These are phyloP conservation scores for Alternaria postmessia DNA, from an alignment of 2,329 filamentous ascomycete genomes.

Conservation along the genomic window DNA sequence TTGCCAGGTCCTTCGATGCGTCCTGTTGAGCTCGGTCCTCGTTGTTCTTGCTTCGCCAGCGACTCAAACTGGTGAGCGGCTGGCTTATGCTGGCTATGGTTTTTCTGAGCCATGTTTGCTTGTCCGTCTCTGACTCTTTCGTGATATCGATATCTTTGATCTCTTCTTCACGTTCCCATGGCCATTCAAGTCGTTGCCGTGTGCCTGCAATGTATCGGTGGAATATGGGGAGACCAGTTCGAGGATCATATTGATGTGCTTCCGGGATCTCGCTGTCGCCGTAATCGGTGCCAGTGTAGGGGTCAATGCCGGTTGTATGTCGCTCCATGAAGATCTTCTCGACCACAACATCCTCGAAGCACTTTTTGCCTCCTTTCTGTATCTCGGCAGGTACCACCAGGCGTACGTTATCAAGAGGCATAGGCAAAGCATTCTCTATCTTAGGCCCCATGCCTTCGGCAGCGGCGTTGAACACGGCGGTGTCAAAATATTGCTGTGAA, in stretches of 20 bases:
- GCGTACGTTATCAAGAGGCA: slow-evolving; percentile 76
- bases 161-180: slow-evolving; percentile 36
- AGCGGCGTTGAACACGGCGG: slow-evolving; percentile 47
- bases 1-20: slow-evolving; percentile 3
- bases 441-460: slow-evolving; percentile 51
- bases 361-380: slow-evolving; percentile 57
- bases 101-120: slow-evolving; percentile 22
- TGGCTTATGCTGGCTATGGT: slow-evolving; percentile 27
- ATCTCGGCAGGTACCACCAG: slow-evolving; percentile 77
- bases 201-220: slow-evolving; percentile 50
- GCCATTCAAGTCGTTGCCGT: slow-evolving; percentile 40
- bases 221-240: slow-evolving; percentile 40
- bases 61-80: slow-evolving; percentile 27
- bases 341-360: slow-evolving; percentile 63
- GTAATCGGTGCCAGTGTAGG: slow-evolving; percentile 41
- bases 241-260: slow-evolving; percentile 42
- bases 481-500: slow-evolving; percentile 52
- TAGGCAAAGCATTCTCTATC: slow-evolving; percentile 60
- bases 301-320: slow-evolving; percentile 43
- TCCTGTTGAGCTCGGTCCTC: slow-evolving; percentile 9
- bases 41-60: slow-evolving; percentile 23
- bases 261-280: slow-evolving; percentile 34
- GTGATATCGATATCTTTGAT: slow-evolving; percentile 11
- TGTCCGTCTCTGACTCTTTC: slow-evolving; percentile 16
- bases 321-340: slow-evolving; percentile 44